Evolutionary conservation across 1,284 basidiomycete genomes (phyloP), one percentile per base, ranked within the genome.

Genomic region (Ceratobasidium sp.): DNA sequence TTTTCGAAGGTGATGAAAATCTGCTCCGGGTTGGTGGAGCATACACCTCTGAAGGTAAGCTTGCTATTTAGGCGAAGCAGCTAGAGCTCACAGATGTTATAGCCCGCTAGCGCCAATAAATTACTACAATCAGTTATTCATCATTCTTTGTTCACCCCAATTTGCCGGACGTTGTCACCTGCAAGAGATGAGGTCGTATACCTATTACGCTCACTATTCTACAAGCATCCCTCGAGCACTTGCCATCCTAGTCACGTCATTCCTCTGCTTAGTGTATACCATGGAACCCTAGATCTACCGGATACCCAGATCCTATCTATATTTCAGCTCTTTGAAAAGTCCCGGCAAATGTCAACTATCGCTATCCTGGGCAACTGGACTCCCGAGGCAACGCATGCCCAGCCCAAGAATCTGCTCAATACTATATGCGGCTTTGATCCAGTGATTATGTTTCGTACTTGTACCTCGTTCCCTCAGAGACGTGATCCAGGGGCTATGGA

Each of bases 171-270:
- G 12, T 66, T 78, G 12, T 77, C 84, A 15, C 77, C 83, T 2
- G 82, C 85, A 42, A 86, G 90, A 44, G 86, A 89, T 33, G 84
- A 86, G 1, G 84, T 94, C 51, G 85, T 92, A 40, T 82, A 86
- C 51, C 84, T 95, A 0, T 84, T 96, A 1, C 88, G 91, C 75
- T 84, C 85, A 0, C 87, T 97, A 2, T 97, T 97, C 86, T 84
- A 89, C 77, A 88, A 92, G 15, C 91, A 95, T 82, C 93, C 95
- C 0, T 86, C 88, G 23, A 95, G 95, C 81, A 93, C 95, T 0
- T 95, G 94, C 82, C 95, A 97, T 83, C 89, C 92, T 9, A 92
- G 91, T 10, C 94, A 96, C 81, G 85, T 97, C 68, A 91, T 94
- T 73, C 94, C 95, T 0, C 87, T 97, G 40, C 85, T 94, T 44